Evolutionary conservation across 805 yeast species (phyloP).

Genomic region (Maudiozyma barnettii): DNA sequence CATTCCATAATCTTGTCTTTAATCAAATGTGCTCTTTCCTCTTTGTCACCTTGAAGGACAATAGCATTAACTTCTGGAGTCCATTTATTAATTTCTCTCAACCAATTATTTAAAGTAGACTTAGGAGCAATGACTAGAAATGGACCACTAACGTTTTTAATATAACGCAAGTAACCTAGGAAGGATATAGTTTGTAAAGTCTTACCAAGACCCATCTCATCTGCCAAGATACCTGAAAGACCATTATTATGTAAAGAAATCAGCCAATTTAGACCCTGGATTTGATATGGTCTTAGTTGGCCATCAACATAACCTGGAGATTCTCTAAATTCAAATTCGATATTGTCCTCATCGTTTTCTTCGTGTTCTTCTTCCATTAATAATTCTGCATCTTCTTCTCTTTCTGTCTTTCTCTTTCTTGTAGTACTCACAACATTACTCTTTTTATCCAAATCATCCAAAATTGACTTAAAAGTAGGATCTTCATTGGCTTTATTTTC

Average conservation of each 20-base stretch:
- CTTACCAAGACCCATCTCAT: conserved; percentile 81
- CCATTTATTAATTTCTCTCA: conserved; percentile 68
- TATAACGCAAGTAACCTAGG: conserved; percentile 59
- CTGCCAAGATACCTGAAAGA: conserved; percentile 69
- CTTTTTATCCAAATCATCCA: conserved; percentile 30
- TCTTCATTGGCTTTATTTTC: conserved; percentile 55
- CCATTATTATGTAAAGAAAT: conserved; percentile 60
- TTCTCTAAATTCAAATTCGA: conserved; percentile 54
- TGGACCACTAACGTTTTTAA: conserved; percentile 56
- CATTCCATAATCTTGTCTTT: conserved; percentile 43
- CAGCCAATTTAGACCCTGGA: conserved; percentile 76
- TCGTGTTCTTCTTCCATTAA: conserved; percentile 36
- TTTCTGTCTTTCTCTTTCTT: conserved; percentile 56
- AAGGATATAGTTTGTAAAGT: conserved; percentile 73
- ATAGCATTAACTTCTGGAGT: conserved; percentile 68
- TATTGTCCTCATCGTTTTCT: conserved; percentile 13
- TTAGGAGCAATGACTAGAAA: conserved; percentile 71
- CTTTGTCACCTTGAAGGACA: conserved; percentile 67
- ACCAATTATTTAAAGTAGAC: conserved; percentile 75
- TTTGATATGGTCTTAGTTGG: conserved; percentile 58
- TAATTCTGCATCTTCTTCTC: conserved; percentile 71
- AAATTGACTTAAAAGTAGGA: conserved; percentile 44
- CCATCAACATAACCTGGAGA: conserved; percentile 71
- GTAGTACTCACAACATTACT: conserved; percentile 7
- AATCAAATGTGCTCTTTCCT: conserved; percentile 50